Base-by-base conservation (phyloP, 2,329 filamentous ascomycete species). In the Cryoendolithus antarcticus region DNA sequence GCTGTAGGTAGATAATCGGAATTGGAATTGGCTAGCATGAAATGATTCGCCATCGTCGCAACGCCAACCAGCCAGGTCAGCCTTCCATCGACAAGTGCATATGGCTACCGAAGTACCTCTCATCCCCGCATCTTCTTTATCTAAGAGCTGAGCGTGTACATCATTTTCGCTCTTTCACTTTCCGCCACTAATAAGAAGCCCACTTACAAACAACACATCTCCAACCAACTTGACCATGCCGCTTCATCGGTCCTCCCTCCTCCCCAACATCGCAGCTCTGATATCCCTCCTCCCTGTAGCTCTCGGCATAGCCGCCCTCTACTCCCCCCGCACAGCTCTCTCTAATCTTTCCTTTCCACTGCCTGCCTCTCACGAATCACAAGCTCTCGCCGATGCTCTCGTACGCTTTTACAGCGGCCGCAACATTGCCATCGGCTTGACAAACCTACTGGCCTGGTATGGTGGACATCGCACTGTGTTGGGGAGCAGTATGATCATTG, bases 381-480 rank as follows among this genome's bases (percentile, higher is more conserved):
- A 35, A 4, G 28, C 30, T 7, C 33, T 40, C 15, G 19, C 32
- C 15, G 32, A 37, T 10, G 35, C 36, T 15, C 29, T 41, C 2
- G 31, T 43, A 11, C 34, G 39, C 1, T 31, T 44, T 3, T 40
- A 39, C 36, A 39, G 41, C 10, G 37, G 30, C 4, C 39, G 44
- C 15, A 40, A 46, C 31, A 3, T 42, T 4, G 43, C 37, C 27
- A 7, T 39, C 3, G 44, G 42, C 2, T 6, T 37, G 10, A 29
- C 39, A 2, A 35, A 29, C 24, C 34, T 46, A 7, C 30, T 24
- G 6, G 27, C 42, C 2, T 44, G 44, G 42, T 44, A 42, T 19
- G 29, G 19, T 4, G 34, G 34, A 5, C 33, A 46, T 13, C 19
- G 36, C 8, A 32, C 31, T 15, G 21, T 32, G 4, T 9, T 46